Evolutionary conservation across 495 filamentous ascomycete genomes (phyloP).

Genomic region (Aspergillus nidulans): DNA sequence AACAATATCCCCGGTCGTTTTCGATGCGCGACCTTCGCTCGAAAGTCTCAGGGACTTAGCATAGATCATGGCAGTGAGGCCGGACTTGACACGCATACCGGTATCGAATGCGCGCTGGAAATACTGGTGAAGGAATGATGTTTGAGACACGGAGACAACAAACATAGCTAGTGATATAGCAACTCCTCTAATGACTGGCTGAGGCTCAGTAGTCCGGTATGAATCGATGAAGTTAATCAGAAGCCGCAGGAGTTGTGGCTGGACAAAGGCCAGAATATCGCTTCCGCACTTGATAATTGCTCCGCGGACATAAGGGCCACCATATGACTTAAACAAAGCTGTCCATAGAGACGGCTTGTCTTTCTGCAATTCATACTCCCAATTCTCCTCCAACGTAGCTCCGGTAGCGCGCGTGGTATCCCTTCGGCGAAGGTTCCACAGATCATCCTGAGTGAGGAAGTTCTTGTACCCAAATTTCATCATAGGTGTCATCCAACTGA

Average conservation of each 20-base stretch:
- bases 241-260: conserved; percentile 84
- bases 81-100: conserved; percentile 92
- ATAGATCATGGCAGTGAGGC: conserved; percentile 87
- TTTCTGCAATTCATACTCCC: conserved; percentile 71
- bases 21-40: conserved; percentile 84
- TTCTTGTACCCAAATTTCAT: conserved; percentile 94
- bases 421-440: conserved; percentile 82
- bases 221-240: conserved; percentile 86
- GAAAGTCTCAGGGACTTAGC: conserved; percentile 84
- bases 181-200: conserved; percentile 77
- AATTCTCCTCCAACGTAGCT: conserved; percentile 63
- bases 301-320: conserved; percentile 74
- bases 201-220: conserved; percentile 58
- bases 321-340: conserved; percentile 81
- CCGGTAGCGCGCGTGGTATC: conserved; percentile 74
- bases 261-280: conserved; percentile 78
- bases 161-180: conserved; percentile 95
- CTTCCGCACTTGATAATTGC: conserved; percentile 80
- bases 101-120: conserved; percentile 94
- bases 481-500: conserved; percentile 97
- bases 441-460: conserved; percentile 90
- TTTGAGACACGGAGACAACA: conserved; percentile 77
- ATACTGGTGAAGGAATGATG: conserved; percentile 81
- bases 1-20: conserved; percentile 97
- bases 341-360: conserved; percentile 84